Conservation (phyloP, 768 basidiomycete genomes). For the Galerina sulciceps region DNA sequence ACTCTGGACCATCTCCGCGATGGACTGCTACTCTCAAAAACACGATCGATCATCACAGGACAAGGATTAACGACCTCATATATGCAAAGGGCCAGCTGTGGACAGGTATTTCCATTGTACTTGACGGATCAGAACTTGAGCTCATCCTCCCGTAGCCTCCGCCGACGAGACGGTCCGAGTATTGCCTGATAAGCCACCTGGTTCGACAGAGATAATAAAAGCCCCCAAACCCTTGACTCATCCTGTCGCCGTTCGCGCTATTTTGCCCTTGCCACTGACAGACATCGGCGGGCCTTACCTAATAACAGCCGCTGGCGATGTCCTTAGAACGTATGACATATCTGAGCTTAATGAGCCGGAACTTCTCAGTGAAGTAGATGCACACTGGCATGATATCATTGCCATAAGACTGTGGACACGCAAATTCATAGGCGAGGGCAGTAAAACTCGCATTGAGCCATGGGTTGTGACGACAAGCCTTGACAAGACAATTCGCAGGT, state of each 20-base stretch:
- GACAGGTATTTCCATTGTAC: conserved; percentile 63
- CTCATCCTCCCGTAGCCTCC: conserved; percentile 60
- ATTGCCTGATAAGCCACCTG: conserved; percentile 43
- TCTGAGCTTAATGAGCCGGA: conserved; percentile 70
- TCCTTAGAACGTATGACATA: conserved; percentile 81
- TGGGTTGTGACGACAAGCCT: conserved; percentile 87
- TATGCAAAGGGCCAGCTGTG: conserved; percentile 78
- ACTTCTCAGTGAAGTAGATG: conserved; percentile 75
- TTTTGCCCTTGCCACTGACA: conserved; percentile 72
- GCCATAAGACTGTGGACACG: conserved; percentile 76
- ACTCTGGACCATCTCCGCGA: conserved; percentile 34
- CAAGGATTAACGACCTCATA: conserved; percentile 76
- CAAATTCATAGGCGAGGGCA: conserved; percentile 45
- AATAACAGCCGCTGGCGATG: conserved; percentile 84
- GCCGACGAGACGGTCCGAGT: conserved; percentile 85
- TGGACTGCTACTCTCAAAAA: conserved; percentile 56
- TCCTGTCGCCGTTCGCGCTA: conserved; percentile 66
- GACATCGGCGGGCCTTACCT: conserved; percentile 73
- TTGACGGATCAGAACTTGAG: background rate
- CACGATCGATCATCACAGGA: conserved; percentile 77
- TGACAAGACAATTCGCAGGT: conserved; percentile 87
- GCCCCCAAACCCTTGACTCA: conserved; percentile 59
- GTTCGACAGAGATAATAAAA: conserved; percentile 26
- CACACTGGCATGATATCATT: conserved; percentile 90
- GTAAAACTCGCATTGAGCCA: conserved; percentile 60